Base-by-base conservation (phyloP, 495 filamentous ascomycete species). In the Durotheca rogersii region DNA sequence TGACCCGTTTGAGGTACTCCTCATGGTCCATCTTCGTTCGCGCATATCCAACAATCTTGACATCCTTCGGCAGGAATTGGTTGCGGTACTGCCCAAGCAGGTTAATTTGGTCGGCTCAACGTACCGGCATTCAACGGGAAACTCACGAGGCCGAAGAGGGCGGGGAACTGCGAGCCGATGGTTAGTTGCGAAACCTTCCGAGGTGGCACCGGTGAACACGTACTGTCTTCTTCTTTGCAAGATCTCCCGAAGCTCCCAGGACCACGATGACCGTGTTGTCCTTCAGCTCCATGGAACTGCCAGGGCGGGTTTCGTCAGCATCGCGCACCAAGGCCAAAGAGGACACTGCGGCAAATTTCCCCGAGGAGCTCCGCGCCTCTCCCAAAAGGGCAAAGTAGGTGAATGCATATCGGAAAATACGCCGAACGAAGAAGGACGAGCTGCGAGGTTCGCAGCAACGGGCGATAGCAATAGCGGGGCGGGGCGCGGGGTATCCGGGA, bases 201-300 rank as follows among this genome's bases (percentile, higher is more conserved):
- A 41, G 21, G 27, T 19, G 36, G 15, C 38, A 35, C 23, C 19
- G 29, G 41, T 39, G 21, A 11, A 29, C 23, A 76, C 88, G 62
- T 72, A 95, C 91, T 14, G 93, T 98, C 82, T 98, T 98, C 85
- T 98, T 98, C 80, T 97, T 97, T 21, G 94, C 93, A 34, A 99
- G 79, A 78, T 99, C 93, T 46, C 93, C 93, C 12, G 94, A 97
- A 44, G 93, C 93, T 63, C 93, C 93, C 51, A 99, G 84, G 61
- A 99, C 93, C 53, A 99, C 84, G 69, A 99, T 95, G 66, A 93
- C 79, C 53, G 94, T 99, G 80, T 97, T 92, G 65, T 97, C 89
- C 78, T 95, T 99, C 56, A 99, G 86, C 81, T 97, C 93, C 61
- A 95, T 77, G 39, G 64, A 47, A 51, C 74, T 77, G 46, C 17